Evolutionary conservation across 1,284 basidiomycete species (phyloP), one percentile per base, ranked within the genome.

Genomic region (Ceratobasidium sp.): DNA sequence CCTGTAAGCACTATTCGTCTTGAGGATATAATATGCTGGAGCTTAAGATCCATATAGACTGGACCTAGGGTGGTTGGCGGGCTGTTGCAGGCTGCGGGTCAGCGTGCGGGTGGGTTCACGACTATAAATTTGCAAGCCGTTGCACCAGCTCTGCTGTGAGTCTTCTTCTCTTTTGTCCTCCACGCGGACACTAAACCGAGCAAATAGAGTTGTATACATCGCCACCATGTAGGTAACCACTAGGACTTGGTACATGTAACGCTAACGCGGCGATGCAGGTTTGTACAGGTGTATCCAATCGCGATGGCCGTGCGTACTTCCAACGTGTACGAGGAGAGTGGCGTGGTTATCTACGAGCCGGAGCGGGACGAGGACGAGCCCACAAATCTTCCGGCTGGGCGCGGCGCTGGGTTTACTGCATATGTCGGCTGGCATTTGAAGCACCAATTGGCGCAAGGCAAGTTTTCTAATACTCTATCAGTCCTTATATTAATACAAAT

Each of bases 281-380:
- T n/a, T n/a, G n/a, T n/a, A n/a, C n/a, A n/a, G n/a, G 54, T 44
- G 1, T 23, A 46, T 44, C 17, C 54, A 13, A 86, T 90, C 57
- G 89, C 89, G 23, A 83, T 90, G 75, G 89, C 88, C 81, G 95
- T 99, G 12, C 94, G 97, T n/a, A 91, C 94, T 23, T 98, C 97
- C 26, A 99, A 99, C 84, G 97, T 99, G 0, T 99, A 98, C 84
- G 97, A 99, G 84, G 96, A 98, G 82, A 91, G 90, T 78, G 94
- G 93, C 0, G 87, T 96, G 15, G 95, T 95, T 0, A 86, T 97
- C 48, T 96, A 91, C 82, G 85, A 87, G 15, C 86, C 89, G 10
- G 84, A 83, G 6, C 81, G 84, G 0, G 82, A 85, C 3, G 86
- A 88, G 0, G 86, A 90, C 2, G 86, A 89, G 1, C 84, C 87